A percentile compares a stretch with the other conserved stretches of the same genome.
phyloP scores from a whole-genome alignment of 139 green algal genomes.

The Raphidocelis subcapitata region DNA sequence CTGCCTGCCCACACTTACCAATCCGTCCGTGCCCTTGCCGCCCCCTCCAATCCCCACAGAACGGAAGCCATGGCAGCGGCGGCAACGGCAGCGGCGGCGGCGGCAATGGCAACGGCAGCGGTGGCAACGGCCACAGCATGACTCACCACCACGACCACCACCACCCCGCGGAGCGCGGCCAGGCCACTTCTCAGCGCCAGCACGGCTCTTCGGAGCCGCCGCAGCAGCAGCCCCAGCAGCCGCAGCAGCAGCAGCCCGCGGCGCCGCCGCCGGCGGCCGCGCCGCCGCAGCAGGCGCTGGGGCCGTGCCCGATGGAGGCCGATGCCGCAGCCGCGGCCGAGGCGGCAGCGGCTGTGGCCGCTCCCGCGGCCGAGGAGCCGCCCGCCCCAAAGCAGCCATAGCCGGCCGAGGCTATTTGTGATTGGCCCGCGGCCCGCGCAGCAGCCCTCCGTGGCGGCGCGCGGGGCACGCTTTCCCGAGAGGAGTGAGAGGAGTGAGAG shows the following conservation, averaged over 20 bases:
- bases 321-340: neutral
- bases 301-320: neutral
- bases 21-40: too few relatives aligned
- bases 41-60: neutral
- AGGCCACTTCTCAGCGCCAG: neutral
- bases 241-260: neutral
- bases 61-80: too few relatives aligned
- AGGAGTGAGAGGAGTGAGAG: too few relatives aligned
- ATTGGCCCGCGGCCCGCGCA: too few relatives aligned
- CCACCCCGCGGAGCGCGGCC: neutral
- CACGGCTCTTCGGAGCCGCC: too few relatives aligned
- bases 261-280: neutral
- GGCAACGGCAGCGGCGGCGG: slow-evolving; percentile 12
- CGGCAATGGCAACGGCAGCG: slow-evolving; percentile 9
- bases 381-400: too few relatives aligned
- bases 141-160: neutral
- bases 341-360: neutral
- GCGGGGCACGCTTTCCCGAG: too few relatives aligned
- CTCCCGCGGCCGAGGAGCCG: neutral
- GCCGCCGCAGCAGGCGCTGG: neutral
- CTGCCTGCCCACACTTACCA: too few relatives aligned
- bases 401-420: too few relatives aligned
- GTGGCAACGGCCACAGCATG: slow-evolving; percentile 25
- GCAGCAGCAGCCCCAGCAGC: slow-evolving; percentile 8
- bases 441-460: too few relatives aligned